Percentiles rank a stretch among this genome's conserved stretches.
These are phyloP conservation scores for Paracoccidioides brasiliensis DNA, from an alignment of 2,329 filamentous ascomycete genomes.

Conservation along the genomic window DNA sequence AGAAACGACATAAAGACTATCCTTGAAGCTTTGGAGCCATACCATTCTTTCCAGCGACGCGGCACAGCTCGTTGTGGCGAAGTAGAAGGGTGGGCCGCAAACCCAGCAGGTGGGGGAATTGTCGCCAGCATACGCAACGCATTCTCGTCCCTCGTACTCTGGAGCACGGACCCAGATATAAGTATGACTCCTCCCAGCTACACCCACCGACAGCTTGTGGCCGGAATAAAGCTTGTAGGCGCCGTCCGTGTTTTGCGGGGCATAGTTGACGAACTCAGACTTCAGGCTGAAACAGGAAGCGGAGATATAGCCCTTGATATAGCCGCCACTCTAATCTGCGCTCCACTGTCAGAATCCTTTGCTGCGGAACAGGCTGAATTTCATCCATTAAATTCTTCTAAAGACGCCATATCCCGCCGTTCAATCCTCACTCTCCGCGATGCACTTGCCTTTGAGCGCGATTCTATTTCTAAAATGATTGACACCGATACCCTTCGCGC, in stretches of 20 bases:
- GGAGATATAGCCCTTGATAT: constrained; percentile 34
- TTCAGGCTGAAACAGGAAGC: constrained; percentile 27
- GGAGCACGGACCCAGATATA: constrained; percentile 39
- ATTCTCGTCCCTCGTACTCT: constrained; percentile 40
- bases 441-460: constrained; percentile 26
- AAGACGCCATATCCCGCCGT: constrained; percentile 22
- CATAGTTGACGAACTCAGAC: constrained; percentile 31
- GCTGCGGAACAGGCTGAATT: constrained; percentile 25
- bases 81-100: constrained; percentile 39
- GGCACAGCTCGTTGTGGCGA: constrained; percentile 35
- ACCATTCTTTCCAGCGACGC: constrained; percentile 39
- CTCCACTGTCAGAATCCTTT: constrained; percentile 28
- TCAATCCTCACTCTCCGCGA: constrained; percentile 30
- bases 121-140: constrained; percentile 36
- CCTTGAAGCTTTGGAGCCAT: constrained; percentile 38
- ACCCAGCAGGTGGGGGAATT: constrained; percentile 33
- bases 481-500: constrained; percentile 34
- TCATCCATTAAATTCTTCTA: constrained; percentile 22
- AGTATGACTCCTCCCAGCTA: constrained; percentile 43
- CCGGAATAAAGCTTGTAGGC: constrained; percentile 30
- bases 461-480: constrained; percentile 27
- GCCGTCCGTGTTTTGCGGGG: constrained; percentile 24
- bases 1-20: constrained; percentile 42
- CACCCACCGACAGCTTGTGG: constrained; percentile 41
- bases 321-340: constrained; percentile 30